These are phyloP conservation scores for Lasiosphaeria ovina DNA, from an alignment of 495 filamentous ascomycete species.

Conservation along the genomic window DNA sequence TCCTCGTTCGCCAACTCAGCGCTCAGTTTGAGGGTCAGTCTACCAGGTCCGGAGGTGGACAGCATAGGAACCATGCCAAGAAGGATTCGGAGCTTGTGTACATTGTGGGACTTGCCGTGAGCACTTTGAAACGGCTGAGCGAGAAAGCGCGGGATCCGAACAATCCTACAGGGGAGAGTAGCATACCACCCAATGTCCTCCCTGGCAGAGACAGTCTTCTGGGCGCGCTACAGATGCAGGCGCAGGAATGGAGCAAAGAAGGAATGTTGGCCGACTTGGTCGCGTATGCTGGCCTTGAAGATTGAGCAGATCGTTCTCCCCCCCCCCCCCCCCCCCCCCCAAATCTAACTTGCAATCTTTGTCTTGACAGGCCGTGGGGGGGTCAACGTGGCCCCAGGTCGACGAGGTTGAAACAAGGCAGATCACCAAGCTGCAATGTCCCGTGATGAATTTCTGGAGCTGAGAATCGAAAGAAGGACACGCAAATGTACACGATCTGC, in stretches of 20 bases:
- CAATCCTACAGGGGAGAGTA: constrained; percentile 35
- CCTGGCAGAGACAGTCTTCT: constrained; percentile 71
- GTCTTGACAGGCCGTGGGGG: too few species aligned
- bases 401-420: too few species aligned
- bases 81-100: constrained; percentile 50
- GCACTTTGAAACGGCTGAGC: constrained; percentile 64
- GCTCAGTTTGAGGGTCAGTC: constrained; percentile 51
- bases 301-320: constrained; percentile 18
- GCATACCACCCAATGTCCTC: constrained; percentile 62
- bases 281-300: constrained; percentile 65
- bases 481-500: too few species aligned
- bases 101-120: constrained; percentile 69
- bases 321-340: too few species aligned
- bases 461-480: too few species aligned
- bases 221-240: constrained; percentile 60
- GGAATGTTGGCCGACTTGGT: constrained; percentile 70
- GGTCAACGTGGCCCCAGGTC: too few species aligned
- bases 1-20: constrained; percentile 68
- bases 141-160: constrained; percentile 70
- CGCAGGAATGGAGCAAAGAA: constrained; percentile 52
- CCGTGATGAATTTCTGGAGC: too few species aligned
- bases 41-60: constrained; percentile 14
- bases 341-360: not conserved
- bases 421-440: too few species aligned
- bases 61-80: constrained; percentile 33